Evolutionary conservation across 2,329 filamentous ascomycete species (phyloP).

Genomic region (Penicillium sp.): DNA sequence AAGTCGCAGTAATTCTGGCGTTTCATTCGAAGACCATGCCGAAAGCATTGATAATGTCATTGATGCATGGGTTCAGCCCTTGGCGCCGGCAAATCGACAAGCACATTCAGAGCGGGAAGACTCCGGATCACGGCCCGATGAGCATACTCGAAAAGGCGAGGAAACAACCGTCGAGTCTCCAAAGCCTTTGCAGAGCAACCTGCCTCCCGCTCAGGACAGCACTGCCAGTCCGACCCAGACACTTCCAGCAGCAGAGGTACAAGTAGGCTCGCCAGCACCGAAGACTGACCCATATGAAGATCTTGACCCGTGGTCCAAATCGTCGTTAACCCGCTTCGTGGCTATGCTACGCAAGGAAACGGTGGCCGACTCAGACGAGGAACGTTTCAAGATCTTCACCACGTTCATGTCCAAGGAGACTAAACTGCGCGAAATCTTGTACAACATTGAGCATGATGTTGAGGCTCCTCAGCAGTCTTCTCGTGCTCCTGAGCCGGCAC

Average conservation of each 20-base stretch:
- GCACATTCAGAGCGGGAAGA: slow-evolving; percentile 8
- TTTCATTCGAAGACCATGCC: slow-evolving; percentile 25
- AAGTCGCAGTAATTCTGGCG: slow-evolving; percentile 27
- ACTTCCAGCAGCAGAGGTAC: slow-evolving; percentile 10
- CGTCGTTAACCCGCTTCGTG: slow-evolving; percentile 51
- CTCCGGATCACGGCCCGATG: slow-evolving; percentile 7
- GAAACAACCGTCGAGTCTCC: slow-evolving; percentile 12
- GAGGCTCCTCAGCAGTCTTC: slow-evolving; percentile 16
- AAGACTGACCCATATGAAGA: slow-evolving; percentile 46
- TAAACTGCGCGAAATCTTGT: slow-evolving; percentile 45
- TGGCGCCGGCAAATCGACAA: slow-evolving; percentile 22
- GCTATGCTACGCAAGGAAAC: slow-evolving; percentile 51
- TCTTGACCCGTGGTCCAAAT: slow-evolving; percentile 53
- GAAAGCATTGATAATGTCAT: slow-evolving; percentile 43
- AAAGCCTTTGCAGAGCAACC: slow-evolving; percentile 8
- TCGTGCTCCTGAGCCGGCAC: slow-evolving; percentile 8
- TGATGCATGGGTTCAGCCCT: slow-evolving; percentile 39
- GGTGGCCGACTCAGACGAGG: slow-evolving; percentile 43
- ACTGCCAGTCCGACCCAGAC: slow-evolving; percentile 5
- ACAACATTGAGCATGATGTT: slow-evolving; percentile 44
- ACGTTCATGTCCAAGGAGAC: slow-evolving; percentile 46
- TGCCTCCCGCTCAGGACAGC: slow-evolving; percentile 2
- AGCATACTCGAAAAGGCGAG: slow-evolving; percentile 10
- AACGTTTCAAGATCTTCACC: slow-evolving; percentile 51
- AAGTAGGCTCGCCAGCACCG: slow-evolving; percentile 5